A percentile compares a stretch with the other conserved stretches of the same genome.
Evolutionary conservation across 768 basidiomycete species (phyloP).

Genomic region (Calvatia gigantea): DNA sequence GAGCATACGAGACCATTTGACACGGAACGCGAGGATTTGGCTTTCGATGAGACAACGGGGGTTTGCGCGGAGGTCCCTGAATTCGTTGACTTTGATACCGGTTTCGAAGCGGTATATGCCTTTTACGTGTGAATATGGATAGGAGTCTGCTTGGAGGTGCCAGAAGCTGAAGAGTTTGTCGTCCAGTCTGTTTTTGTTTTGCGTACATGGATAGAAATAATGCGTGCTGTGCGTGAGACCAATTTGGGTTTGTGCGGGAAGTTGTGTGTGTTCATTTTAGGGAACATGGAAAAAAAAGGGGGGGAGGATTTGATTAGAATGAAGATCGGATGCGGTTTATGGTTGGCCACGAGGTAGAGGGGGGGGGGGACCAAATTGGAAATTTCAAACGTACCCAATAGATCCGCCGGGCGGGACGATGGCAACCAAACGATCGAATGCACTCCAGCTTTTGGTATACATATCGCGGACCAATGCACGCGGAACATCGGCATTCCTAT

Average conservation of each 20-base stretch:
- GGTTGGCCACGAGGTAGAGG: too few species aligned
- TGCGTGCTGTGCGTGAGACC: too few species aligned
- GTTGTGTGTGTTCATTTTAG: not conserved
- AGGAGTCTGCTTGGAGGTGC: slow-evolving; percentile 76
- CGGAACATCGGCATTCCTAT: slow-evolving; percentile 80
- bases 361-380: not conserved
- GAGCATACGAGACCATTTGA: slow-evolving; percentile 75
- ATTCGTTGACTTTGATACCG: slow-evolving; percentile 84
- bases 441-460: slow-evolving; percentile 93
- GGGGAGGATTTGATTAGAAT: not conserved
- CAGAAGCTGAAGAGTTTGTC: slow-evolving; percentile 92
- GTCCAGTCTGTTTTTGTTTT: slow-evolving; percentile 63
- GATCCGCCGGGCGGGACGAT: slow-evolving; percentile 90
- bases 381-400: slow-evolving; percentile 59
- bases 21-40: slow-evolving; percentile 77
- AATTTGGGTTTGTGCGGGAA: too few species aligned
- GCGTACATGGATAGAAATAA: not conserved
- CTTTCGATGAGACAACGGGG: slow-evolving; percentile 83
- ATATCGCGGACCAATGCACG: slow-evolving; percentile 82
- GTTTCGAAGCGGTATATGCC: slow-evolving; percentile 88
- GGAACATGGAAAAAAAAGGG: not conserved
- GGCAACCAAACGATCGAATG: slow-evolving; percentile 83
- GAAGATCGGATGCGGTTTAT: not conserved
- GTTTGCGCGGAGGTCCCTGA: slow-evolving; percentile 85
- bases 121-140: slow-evolving; percentile 74